These are phyloP conservation scores for Cystoderma amianthinum DNA, from an alignment of 768 basidiomycete species.

Conservation along the genomic window DNA sequence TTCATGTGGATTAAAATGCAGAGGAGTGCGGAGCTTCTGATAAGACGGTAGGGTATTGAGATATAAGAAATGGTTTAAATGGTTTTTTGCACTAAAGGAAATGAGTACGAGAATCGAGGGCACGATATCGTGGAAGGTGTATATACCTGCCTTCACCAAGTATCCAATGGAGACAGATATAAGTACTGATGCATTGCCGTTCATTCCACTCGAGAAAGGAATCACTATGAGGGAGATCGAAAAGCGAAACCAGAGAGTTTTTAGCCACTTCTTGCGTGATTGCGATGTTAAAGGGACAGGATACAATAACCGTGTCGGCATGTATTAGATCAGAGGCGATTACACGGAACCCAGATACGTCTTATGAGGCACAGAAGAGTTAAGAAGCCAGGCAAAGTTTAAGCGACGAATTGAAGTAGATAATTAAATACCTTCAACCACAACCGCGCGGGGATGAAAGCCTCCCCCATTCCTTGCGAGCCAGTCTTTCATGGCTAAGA, in stretches of 20 bases:
- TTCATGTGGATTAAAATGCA: conserved; percentile 65
- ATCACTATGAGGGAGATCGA: too few species aligned
- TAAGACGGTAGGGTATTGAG: conserved; percentile 56
- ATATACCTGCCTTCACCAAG: conserved; percentile 30
- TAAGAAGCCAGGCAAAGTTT: conserved; percentile 6
- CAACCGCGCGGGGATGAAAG: conserved; percentile 39
- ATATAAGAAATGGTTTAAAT: conserved; percentile 51
- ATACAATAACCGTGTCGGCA: conserved; percentile 48
- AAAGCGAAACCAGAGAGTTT: conserved; percentile 38
- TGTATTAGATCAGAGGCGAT: conserved; percentile 41
- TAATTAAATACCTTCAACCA: conserved; percentile 35
- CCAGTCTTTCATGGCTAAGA: conserved; percentile 39
- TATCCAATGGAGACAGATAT: conserved; percentile 62
- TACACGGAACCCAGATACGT: conserved; percentile 42
- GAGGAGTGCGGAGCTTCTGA: conserved; percentile 56
- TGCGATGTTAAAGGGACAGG: conserved; percentile 60
- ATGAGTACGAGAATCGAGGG: too few species aligned
- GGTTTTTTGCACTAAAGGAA: conserved; percentile 4
- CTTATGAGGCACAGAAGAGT: conserved; percentile 4
- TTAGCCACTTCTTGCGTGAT: conserved; percentile 49
- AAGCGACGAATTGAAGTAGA: conserved; percentile 1
- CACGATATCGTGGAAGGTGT: conserved; percentile 7
- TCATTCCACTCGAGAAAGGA: conserved; percentile 38
- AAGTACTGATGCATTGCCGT: conserved; percentile 62
- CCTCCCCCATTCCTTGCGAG: conserved; percentile 37